Evolutionary conservation across 768 basidiomycete species (phyloP).

Genomic region (Pleurotus salmoneostramineus): DNA sequence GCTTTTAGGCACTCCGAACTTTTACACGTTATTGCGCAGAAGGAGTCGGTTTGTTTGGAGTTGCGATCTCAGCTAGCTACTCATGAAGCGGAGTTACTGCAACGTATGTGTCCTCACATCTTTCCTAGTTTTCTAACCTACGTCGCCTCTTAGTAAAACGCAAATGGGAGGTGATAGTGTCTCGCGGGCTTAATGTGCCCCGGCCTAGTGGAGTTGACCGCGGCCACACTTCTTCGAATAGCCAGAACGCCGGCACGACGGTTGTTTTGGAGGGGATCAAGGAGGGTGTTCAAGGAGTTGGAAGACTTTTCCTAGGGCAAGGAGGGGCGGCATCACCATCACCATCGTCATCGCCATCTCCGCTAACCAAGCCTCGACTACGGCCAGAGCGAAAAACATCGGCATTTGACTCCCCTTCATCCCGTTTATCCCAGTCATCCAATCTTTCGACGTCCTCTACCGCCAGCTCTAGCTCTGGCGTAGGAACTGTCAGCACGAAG

Average conservation of each 20-base stretch:
- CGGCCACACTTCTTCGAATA: slow-evolving; percentile 15
- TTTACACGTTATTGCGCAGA: slow-evolving; percentile 82
- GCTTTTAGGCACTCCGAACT: slow-evolving; percentile 70
- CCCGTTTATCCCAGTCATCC: slow-evolving; percentile 15
- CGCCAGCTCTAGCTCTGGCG: slow-evolving; percentile 17
- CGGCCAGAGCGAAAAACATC: background rate
- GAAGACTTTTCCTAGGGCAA: slow-evolving; percentile 41
- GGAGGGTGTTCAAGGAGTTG: slow-evolving; percentile 59
- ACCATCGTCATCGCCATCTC: slow-evolving; percentile 13
- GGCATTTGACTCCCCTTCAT: slow-evolving; percentile 10
- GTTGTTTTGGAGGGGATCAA: slow-evolving; percentile 56
- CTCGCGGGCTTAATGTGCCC: slow-evolving; percentile 47
- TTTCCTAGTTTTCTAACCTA: background rate
- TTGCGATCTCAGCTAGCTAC: slow-evolving; percentile 67
- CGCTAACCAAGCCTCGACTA: slow-evolving; percentile 10
- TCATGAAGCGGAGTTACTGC: slow-evolving; percentile 70
- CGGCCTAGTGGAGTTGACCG: slow-evolving; percentile 10
- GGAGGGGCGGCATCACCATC: slow-evolving; percentile 1
- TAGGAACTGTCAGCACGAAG: slow-evolving; percentile 9
- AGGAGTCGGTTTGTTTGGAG: slow-evolving; percentile 81
- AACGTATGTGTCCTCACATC: slow-evolving; percentile 37
- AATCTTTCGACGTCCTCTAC: background rate
- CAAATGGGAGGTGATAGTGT: slow-evolving; percentile 81
- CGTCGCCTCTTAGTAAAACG: slow-evolving; percentile 52
- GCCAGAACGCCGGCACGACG: slow-evolving; percentile 13